Conservation (phyloP, 495 filamentous ascomycete species). For the Astrothelium subdiscretum region DNA sequence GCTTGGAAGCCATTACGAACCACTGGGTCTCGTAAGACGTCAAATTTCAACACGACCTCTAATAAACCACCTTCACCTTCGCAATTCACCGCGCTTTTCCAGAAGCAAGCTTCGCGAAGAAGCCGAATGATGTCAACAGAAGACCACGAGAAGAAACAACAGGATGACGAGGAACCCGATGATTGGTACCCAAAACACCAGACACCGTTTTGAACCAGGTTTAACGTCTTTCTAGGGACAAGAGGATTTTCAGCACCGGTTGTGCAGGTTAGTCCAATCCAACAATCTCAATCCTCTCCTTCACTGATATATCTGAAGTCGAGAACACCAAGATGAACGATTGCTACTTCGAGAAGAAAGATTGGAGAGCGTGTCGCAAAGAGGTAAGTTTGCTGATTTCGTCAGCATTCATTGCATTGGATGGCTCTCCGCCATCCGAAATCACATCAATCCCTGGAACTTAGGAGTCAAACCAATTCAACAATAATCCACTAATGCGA, state of each 20-base stretch:
- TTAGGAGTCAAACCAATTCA: too few species aligned
- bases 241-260: conserved; percentile 93
- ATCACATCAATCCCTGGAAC: too few species aligned
- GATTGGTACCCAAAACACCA: conserved; percentile 59
- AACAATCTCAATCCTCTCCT: too few species aligned
- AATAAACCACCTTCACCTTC: neutral
- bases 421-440: too few species aligned
- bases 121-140: neutral
- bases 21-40: too few species aligned
- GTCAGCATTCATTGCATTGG: neutral
- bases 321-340: conserved; percentile 89
- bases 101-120: neutral
- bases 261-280: conserved; percentile 58
- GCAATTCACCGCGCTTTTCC: too few species aligned
- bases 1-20: conserved; percentile 14
- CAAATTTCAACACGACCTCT: neutral
- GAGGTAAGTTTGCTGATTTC: conserved; percentile 51
- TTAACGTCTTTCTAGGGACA: conserved; percentile 50
- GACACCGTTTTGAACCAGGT: neutral
- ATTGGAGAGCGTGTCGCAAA: conserved; percentile 81
- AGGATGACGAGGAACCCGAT: conserved; percentile 80
- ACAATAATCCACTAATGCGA: neutral
- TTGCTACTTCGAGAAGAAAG: conserved; percentile 92
- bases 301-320: conserved; percentile 34
- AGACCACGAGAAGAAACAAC: conserved; percentile 27